Conservation (phyloP, 2,329 filamentous ascomycete species). For the Hymenotorrendiella dingleyae region DNA sequence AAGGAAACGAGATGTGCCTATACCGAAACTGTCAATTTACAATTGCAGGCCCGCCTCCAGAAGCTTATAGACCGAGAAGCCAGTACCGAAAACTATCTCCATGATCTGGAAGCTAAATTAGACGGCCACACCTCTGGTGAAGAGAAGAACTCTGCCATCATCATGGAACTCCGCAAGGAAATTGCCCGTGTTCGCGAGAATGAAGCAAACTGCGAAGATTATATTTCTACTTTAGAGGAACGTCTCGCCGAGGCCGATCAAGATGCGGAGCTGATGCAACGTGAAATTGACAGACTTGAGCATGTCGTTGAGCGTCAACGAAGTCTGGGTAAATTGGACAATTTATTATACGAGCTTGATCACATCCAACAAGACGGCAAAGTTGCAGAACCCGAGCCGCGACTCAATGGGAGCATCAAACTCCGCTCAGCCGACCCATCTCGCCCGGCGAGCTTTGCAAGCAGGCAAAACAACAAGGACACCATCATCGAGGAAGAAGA, state of each 20-base stretch:
- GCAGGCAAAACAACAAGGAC: conserved; percentile 48
- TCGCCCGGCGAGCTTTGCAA: conserved; percentile 45
- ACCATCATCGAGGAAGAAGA: conserved; percentile 39
- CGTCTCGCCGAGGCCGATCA: conserved; percentile 92
- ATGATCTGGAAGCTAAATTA: conserved; percentile 84
- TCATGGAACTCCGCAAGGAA: conserved; percentile 85
- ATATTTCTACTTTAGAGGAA: conserved; percentile 94
- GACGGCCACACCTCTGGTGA: conserved; percentile 88
- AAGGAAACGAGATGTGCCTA: conserved; percentile 93
- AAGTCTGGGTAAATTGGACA: conserved; percentile 91
- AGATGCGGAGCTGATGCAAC: conserved; percentile 93
- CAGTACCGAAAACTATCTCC: conserved; percentile 87
- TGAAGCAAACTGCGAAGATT: conserved; percentile 86
- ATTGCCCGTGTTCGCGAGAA: conserved; percentile 82
- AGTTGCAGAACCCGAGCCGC: conserved; percentile 32
- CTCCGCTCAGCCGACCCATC: conserved; percentile 47
- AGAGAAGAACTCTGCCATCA: conserved; percentile 82
- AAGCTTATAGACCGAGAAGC: conserved; percentile 88
- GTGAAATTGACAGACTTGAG: conserved; percentile 88
- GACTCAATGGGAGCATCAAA: conserved; percentile 38
- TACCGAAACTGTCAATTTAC: conserved; percentile 83
- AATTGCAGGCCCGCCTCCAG: conserved; percentile 83
- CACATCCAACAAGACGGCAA: conserved; percentile 59
- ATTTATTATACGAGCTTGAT: conserved; percentile 84
- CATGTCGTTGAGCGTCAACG: conserved; percentile 93